These are phyloP conservation scores for Lepidium aucheri DNA, from an alignment of 345 rosid species.

Conservation along the genomic window DNA sequence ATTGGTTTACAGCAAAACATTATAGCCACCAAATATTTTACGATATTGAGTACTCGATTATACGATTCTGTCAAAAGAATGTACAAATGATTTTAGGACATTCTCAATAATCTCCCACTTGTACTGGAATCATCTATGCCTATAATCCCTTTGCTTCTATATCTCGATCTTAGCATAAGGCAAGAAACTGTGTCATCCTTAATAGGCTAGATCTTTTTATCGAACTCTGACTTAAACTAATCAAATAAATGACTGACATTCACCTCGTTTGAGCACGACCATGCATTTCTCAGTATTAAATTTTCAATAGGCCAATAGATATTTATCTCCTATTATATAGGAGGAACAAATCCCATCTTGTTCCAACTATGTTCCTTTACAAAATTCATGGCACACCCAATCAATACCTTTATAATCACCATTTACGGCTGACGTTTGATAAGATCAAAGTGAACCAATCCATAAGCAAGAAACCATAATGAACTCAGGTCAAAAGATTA, in stretches of 20 bases:
- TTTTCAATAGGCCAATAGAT: background rate
- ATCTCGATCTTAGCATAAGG: background rate
- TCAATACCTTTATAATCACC: background rate
- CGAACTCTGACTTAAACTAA: background rate
- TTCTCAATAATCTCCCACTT: background rate
- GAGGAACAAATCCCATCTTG: too few relatives aligned
- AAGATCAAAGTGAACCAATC: background rate
- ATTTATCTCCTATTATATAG: too few relatives aligned
- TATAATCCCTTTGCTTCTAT: background rate
- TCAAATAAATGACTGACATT: background rate
- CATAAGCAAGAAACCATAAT: too few relatives aligned
- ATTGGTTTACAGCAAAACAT: too few relatives aligned
- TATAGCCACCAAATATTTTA: too few relatives aligned
- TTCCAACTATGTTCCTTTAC: background rate
- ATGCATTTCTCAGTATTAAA: background rate
- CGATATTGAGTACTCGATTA: too few relatives aligned
- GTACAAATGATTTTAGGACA: too few relatives aligned
- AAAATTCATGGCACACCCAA: background rate
- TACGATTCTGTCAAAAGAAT: too few relatives aligned
- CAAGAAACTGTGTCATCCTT: background rate
- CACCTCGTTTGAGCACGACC: background rate
- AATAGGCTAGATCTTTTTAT: background rate
- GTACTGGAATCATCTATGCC: background rate
- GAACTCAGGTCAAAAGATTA: too few relatives aligned
- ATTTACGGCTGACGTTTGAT: background rate